phyloP scores from a whole-genome alignment of 1,139 yeast genomes.

The Yamadazyma spencermartinsiae region DNA sequence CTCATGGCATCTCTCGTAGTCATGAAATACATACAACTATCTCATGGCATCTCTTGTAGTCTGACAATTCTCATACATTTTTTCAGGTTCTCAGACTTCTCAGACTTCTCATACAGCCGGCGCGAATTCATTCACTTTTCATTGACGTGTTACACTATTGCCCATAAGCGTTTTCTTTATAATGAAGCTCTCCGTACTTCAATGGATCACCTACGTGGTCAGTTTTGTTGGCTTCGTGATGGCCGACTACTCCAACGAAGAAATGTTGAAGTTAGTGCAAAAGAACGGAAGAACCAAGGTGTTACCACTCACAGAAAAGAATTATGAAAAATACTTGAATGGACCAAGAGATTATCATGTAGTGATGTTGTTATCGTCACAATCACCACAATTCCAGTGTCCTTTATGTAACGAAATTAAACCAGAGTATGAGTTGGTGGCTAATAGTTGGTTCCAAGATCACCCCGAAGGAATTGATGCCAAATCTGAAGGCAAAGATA shows the following conservation, averaged over 20 bases:
- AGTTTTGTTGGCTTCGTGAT: conserved; percentile 18
- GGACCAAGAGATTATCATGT: conserved; percentile 75
- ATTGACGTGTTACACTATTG: background rate
- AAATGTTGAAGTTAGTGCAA: conserved; percentile 24
- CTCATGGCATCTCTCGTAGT: too few relatives aligned
- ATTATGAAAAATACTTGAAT: conserved; percentile 56
- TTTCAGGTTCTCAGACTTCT: too few relatives aligned
- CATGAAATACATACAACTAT: background rate
- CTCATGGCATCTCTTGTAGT: too few relatives aligned
- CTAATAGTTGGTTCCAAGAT: conserved; percentile 59
- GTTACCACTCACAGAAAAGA: conserved; percentile 54
- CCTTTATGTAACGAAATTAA: conserved; percentile 68
- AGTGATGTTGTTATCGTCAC: conserved; percentile 71
- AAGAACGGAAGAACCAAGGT: conserved; percentile 22
- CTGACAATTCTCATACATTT: too few relatives aligned
- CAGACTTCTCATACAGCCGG: too few relatives aligned
- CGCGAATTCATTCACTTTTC: background rate
- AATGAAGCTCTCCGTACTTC: conserved; percentile 25
- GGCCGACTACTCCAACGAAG: conserved; percentile 32
- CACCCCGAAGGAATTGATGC: conserved; percentile 34
- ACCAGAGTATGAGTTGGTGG: conserved; percentile 58
- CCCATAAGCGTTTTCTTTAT: conserved; percentile 10
- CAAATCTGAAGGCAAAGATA: conserved; percentile 32
- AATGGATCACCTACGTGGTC: conserved; percentile 14
- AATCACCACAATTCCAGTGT: conserved; percentile 73